Conservation (phyloP, 352 stramenopile species). For the Pythium folliculosum region DNA sequence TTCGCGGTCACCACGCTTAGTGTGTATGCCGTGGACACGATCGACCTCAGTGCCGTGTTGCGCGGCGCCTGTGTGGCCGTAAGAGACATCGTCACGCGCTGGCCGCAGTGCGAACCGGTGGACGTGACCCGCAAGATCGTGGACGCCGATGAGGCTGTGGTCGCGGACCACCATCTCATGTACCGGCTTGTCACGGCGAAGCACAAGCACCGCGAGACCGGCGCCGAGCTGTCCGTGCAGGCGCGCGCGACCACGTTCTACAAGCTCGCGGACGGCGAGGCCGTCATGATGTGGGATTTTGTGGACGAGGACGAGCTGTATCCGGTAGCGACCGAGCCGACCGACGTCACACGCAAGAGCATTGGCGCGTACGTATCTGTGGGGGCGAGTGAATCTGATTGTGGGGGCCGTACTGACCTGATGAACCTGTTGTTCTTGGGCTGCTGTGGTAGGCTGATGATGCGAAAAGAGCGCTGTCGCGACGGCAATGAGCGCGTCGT, state of each 20-base stretch:
- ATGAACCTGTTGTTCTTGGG: too few relatives aligned
- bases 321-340: conserved; percentile 24
- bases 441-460: conserved; percentile 5
- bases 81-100: conserved; percentile 31
- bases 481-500: conserved; percentile 18
- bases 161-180: conserved; percentile 22
- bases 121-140: conserved; percentile 24
- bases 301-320: conserved; percentile 45
- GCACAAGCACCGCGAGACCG: conserved; percentile 18
- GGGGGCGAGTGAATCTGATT: background rate
- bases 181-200: conserved; percentile 34
- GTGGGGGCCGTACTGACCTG: too few relatives aligned
- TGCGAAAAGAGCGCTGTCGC: conserved; percentile 16
- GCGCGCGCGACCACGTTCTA: conserved; percentile 35
- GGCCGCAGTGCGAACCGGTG: conserved; percentile 32
- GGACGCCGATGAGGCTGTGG: conserved; percentile 19
- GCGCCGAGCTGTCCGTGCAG: conserved; percentile 30
- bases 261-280: conserved; percentile 29
- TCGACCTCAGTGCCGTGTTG: conserved; percentile 30
- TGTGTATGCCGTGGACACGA: conserved; percentile 41
- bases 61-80: conserved; percentile 32
- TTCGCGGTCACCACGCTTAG: conserved; percentile 35
- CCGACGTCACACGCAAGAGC: conserved; percentile 39
- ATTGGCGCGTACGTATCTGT: conserved; percentile 39
- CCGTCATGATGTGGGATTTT: conserved; percentile 45